These are phyloP conservation scores for Vanrija sp. DNA, from an alignment of 1,284 basidiomycete genomes.

Conservation along the genomic window DNA sequence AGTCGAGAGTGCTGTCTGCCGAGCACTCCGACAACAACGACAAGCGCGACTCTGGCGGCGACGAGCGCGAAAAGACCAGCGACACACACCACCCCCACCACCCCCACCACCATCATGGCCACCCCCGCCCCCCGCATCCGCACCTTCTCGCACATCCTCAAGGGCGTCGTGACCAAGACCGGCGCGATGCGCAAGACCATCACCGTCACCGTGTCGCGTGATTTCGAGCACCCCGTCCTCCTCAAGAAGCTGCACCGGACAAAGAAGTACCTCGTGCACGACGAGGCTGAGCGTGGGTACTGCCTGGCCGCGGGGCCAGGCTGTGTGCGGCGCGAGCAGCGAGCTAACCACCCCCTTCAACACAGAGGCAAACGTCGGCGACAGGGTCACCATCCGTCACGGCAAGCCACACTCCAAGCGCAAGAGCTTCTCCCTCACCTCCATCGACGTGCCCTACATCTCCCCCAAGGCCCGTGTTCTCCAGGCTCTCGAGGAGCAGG, in stretches of 20 bases:
- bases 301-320: not conserved
- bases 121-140: not conserved
- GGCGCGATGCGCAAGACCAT: slow-evolving; percentile 42
- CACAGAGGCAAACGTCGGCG: slow-evolving; percentile 31
- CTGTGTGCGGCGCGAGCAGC: too few relatives aligned
- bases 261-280: slow-evolving; percentile 42
- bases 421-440: slow-evolving; percentile 30
- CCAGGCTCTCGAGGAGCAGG: too few relatives aligned
- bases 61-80: too few relatives aligned
- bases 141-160: slow-evolving; percentile 18
- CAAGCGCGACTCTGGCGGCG: too few relatives aligned
- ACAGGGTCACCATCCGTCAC: slow-evolving; percentile 39
- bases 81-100: not conserved
- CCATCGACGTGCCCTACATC: slow-evolving; percentile 14
- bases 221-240: slow-evolving; percentile 27
- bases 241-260: slow-evolving; percentile 29
- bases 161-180: slow-evolving; percentile 37
- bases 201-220: slow-evolving; percentile 36
- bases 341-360: not conserved
- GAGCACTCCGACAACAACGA: too few relatives aligned
- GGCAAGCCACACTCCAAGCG: slow-evolving; percentile 31
- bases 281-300: slow-evolving; percentile 35
- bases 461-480: not conserved
- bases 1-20: too few relatives aligned
- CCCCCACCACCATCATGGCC: slow-evolving; percentile 22